Base-by-base conservation (phyloP, 371 early-diverging fungal genomes). In the Mucor indicus region DNA sequence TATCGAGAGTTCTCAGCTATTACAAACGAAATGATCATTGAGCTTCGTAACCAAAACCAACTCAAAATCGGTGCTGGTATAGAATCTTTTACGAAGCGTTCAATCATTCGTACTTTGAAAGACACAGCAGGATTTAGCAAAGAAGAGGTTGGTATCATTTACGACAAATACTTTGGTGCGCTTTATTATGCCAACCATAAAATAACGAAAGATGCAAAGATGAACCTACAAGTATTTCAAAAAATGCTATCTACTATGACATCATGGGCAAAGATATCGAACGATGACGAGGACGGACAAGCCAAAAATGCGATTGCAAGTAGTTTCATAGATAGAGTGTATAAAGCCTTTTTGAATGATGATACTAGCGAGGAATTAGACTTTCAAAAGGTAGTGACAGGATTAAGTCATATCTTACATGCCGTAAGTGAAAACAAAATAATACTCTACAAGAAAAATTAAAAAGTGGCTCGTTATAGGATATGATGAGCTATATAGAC, bases 41-140 rank as follows among this genome's bases (percentile, higher is more conserved):
- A 94, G 33, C 68, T 94, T 36, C 84, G 98, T 20, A 84, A 85
- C 43, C 81, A 84, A 15, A 86, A 88, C 52, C 94, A 95, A 62
- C 82, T 96, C 39, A 91, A 91, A 60, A 92, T 97, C 1, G 90
- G 93, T 22, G 96, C 96, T 44, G 88, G 91, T 20, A 86, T 98
- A 44, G 94, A 95, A 59, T 84, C 85, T 16, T 98, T 91, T 59
- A 86, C 96, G 1, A 96, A 95, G 52, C 89, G 94, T 47, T 86
- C 88, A 3, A 77, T 85, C 6, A 72, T 96, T 32, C 83, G 97
- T 5, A 89, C 90, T 55, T 60, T 98, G 25, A 70, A 80, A 19
- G 80, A 86, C 31, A 77, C 77, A 17, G 81, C 84, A 36, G 81
- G 82, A 16, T 91, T 98, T 50, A 80, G 74, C 47, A 91, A n/a